A percentile compares a stretch with the other conserved stretches of the same genome.
phyloP scores from a whole-genome alignment of 2,329 filamentous ascomycete species.

The Fusarium torreyae region DNA sequence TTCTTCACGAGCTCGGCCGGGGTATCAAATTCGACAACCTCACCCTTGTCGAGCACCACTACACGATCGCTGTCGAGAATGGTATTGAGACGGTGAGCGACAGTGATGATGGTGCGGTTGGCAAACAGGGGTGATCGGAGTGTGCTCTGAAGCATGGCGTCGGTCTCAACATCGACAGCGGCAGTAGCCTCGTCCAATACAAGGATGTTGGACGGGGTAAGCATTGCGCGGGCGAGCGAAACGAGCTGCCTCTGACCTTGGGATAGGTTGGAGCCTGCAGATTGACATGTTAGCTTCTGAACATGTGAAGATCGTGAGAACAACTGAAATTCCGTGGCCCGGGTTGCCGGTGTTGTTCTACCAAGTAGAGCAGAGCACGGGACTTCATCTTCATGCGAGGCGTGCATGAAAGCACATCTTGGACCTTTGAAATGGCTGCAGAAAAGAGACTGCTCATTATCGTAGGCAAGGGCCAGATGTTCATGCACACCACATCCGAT shows the following conservation, averaged over 20 bases:
- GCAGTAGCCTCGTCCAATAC: constrained; percentile 98
- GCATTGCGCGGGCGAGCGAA: constrained; percentile 91
- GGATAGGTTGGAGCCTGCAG: constrained; percentile 89
- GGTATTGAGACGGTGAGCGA: constrained; percentile 98
- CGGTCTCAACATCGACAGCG: constrained; percentile 77
- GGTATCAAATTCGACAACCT: constrained; percentile 93
- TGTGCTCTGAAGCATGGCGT: constrained; percentile 76
- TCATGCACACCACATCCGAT: constrained; percentile 26
- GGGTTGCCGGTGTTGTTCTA: constrained; percentile 16
- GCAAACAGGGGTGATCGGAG: constrained; percentile 79
- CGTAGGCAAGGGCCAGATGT: constrained; percentile 26
- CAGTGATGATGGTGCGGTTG: constrained; percentile 97
- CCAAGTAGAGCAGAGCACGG: constrained; percentile 48
- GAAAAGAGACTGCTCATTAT: constrained; percentile 34
- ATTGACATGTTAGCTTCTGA: constrained; percentile 37
- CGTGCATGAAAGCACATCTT: constrained; percentile 54
- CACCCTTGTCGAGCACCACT: constrained; percentile 91
- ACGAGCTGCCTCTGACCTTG: constrained; percentile 95
- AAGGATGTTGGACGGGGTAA: constrained; percentile 96
- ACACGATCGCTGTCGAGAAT: constrained; percentile 92
- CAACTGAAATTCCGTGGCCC: constrained; percentile 9
- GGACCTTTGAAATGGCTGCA: constrained; percentile 31
- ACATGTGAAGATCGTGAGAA: constrained; percentile 23
- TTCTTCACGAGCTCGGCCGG: constrained; percentile 82
- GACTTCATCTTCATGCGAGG: constrained; percentile 53